These are phyloP conservation scores for Sistotremastrum suecicum DNA, from an alignment of 768 basidiomycete genomes.

Conservation along the genomic window DNA sequence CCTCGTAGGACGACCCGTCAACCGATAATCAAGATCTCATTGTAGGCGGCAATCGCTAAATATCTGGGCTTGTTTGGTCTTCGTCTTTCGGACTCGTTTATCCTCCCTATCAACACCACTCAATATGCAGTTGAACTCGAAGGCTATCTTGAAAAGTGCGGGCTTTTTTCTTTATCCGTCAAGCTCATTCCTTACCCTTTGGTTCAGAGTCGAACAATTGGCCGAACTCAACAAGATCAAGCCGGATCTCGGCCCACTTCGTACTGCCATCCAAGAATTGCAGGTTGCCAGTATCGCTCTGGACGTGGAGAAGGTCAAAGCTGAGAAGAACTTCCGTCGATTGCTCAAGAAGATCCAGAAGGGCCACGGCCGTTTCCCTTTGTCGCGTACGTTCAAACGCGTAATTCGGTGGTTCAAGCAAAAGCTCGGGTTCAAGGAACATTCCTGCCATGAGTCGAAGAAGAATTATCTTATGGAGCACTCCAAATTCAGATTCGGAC, in stretches of 20 bases:
- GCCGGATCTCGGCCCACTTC: slow-evolving; percentile 26
- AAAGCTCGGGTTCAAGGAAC: no score
- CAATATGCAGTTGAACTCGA: slow-evolving; percentile 47
- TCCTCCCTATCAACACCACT: slow-evolving; percentile 56
- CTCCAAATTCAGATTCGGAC: slow-evolving; percentile 14
- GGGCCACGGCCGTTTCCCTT: no score
- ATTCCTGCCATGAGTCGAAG: no score
- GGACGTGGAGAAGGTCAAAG: slow-evolving; percentile 43
- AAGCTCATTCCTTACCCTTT: background rate
- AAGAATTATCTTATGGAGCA: background rate
- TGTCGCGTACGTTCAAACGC: no score
- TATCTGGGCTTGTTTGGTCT: slow-evolving; percentile 43
- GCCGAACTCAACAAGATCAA: slow-evolving; percentile 11
- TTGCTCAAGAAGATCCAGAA: slow-evolving; percentile 4
- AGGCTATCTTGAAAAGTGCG: slow-evolving; percentile 39
- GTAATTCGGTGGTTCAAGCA: no score
- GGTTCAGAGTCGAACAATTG: slow-evolving; percentile 36
- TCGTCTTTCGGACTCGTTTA: slow-evolving; percentile 36
- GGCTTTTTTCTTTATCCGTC: background rate
- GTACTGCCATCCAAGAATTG: slow-evolving; percentile 31
- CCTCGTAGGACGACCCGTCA: background rate
- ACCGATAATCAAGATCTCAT: background rate
- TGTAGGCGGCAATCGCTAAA: slow-evolving; percentile 51
- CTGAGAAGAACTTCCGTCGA: slow-evolving; percentile 36
- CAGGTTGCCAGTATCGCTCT: slow-evolving; percentile 38